Base-by-base conservation (phyloP, 768 basidiomycete genomes). In the Imleria badia region DNA sequence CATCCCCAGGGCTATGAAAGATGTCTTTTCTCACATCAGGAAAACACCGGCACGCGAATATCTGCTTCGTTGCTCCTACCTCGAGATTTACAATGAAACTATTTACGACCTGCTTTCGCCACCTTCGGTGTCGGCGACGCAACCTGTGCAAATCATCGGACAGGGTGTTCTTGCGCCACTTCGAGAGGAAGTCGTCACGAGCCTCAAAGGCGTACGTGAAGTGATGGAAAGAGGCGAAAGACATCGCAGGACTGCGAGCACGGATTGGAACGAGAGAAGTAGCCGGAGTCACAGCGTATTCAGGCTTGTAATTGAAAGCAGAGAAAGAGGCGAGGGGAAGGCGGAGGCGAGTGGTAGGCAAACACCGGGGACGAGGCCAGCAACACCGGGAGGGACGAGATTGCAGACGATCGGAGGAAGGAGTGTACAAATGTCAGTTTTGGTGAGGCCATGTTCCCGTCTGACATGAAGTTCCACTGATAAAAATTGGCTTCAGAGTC, bases 181-280 rank as follows among this genome's bases (percentile, higher is more conserved):
- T 40, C 76, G 89, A 38, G 96, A 98, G 67, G 92, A 95, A 66
- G 94, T 95, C 3, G 92, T 98, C n/a, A 94, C 91, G 14, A 89
- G 88, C 61, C 75, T 96, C 29, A 89, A 88, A 62, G 82, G 89
- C 36, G 92, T 98, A 14, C 82, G 85, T 49, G 91, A 91, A 55
- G 88, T 98, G 6, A 73, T 99, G 61, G 80, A 82, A 63, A 76
- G 92, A 22, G 96, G 96, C 6, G 93, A 97, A 68, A 84, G 87
- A 5, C 86, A 92, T 64, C 76, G 96, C 46, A 78, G 93, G 56
- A 97, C 94, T 5, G 95, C 94, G 1, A 91, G 86, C 61, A 99
- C 97, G n/a, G 96, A 99, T 65, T 99, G 96, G 96, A 99, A 99
- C 67, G 90, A 94, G 63, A 75, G 96, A 54, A 94, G 91, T 74